A percentile compares a stretch with the other conserved stretches of the same genome.
Conservation (phyloP, 176 grass and related monocot genomes). For the Rhynchospora tenuis region DNA sequence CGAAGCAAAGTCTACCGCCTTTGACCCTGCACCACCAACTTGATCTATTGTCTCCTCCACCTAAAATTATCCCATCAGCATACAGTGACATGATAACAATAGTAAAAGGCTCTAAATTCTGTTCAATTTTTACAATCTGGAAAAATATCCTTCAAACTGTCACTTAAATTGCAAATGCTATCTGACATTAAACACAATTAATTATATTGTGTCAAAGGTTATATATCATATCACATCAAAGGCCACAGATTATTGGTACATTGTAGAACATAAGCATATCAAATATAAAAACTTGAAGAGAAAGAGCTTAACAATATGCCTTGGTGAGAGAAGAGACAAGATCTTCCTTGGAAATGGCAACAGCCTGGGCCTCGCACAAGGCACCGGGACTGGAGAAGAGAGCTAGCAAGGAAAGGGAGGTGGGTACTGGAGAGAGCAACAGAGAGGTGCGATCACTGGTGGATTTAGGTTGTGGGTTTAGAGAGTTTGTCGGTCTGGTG, state of each 20-base stretch:
- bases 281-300: not conserved
- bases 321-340: conserved; percentile 55
- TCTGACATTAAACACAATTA: too few species aligned
- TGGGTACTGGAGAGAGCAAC: not conserved
- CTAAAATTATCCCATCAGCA: conserved; percentile 16
- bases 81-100: not conserved
- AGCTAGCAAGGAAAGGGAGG: not conserved
- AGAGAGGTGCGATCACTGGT: not conserved
- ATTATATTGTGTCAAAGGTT: too few species aligned
- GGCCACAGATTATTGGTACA: not conserved
- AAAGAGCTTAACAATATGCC: conserved; percentile 19
- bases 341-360: conserved; percentile 64
- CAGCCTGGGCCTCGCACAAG: conserved; percentile 39
- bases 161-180: too few species aligned
- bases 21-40: conserved; percentile 39
- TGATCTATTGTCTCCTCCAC: conserved; percentile 60
- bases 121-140: not conserved
- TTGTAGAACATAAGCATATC: not conserved
- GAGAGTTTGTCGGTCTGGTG: conserved; percentile 9
- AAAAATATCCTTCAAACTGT: too few species aligned
- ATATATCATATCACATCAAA: not conserved
- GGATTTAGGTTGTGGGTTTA: not conserved
- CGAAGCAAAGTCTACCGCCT: conserved; percentile 32
- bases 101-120: not conserved
- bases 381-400: conserved; percentile 17